phyloP scores from a whole-genome alignment of 345 rosid genomes.

The Ailanthus altissimus region DNA sequence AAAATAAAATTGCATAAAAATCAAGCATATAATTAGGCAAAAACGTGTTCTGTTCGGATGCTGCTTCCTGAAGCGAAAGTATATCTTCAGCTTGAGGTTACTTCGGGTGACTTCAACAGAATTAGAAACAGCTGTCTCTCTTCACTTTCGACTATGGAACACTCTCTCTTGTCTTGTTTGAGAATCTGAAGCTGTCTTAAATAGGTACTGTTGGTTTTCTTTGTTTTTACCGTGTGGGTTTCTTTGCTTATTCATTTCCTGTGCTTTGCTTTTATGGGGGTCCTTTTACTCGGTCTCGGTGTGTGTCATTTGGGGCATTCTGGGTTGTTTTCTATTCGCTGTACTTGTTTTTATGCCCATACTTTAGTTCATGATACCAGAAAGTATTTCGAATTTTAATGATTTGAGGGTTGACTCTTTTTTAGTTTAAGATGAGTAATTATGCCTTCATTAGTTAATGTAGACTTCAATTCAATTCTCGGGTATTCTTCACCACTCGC shows the following conservation, averaged over 20 bases:
- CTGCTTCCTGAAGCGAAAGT: neutral
- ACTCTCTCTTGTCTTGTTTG: neutral
- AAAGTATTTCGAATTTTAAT: neutral
- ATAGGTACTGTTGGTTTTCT: constrained; percentile 2
- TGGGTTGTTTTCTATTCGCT: neutral
- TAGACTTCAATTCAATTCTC: neutral
- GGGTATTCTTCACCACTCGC: neutral
- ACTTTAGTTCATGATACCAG: neutral
- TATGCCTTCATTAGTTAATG: neutral
- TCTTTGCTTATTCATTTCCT: neutral
- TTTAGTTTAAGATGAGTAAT: neutral
- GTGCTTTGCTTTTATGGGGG: neutral
- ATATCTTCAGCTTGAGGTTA: neutral
- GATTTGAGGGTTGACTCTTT: neutral
- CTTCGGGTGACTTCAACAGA: neutral
- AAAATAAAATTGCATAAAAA: too few species aligned
- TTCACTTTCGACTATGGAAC: neutral
- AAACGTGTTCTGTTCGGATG: neutral
- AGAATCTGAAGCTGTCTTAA: neutral
- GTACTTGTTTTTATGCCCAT: neutral
- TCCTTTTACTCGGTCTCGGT: neutral
- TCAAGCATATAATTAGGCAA: too few species aligned
- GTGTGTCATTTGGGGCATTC: too few species aligned
- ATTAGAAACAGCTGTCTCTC: neutral
- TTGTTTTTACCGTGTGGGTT: neutral